A percentile compares a stretch with the other conserved stretches of the same genome.
These are phyloP conservation scores for Irpex sp. DNA, from an alignment of 1,284 basidiomycete species.

Conservation along the genomic window DNA sequence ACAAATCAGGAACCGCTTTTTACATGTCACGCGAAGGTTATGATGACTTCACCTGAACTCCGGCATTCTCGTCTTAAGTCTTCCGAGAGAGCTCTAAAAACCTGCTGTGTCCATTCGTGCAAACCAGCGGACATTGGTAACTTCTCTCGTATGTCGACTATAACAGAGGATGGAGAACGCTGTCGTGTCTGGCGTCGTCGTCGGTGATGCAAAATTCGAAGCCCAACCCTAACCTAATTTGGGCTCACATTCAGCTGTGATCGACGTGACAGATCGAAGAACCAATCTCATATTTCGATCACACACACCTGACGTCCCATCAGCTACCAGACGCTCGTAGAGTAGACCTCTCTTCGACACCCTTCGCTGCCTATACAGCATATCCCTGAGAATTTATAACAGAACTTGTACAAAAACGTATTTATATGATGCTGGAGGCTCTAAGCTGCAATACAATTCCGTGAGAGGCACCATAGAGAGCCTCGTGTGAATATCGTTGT, in stretches of 20 bases:
- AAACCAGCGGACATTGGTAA: not conserved
- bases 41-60: not conserved
- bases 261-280: slow-evolving; percentile 3
- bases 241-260: not conserved
- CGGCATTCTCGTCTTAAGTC: not conserved
- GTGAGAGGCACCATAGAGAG: not conserved
- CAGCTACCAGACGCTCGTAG: not conserved
- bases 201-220: not conserved
- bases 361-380: not conserved
- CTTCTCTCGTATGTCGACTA: too few species aligned
- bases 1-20: not conserved
- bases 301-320: slow-evolving; percentile 1
- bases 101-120: not conserved
- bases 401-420: not conserved
- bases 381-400: not conserved
- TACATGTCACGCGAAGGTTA: not conserved
- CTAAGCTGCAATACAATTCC: not conserved
- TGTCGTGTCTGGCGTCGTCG: not conserved
- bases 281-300: not conserved
- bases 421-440: not conserved
- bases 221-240: not conserved
- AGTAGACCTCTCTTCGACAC: not conserved
- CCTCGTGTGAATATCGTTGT: not conserved
- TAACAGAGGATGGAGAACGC: too few species aligned
- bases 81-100: not conserved